These are phyloP conservation scores for Rhynchosporium secalis DNA, from an alignment of 2,329 filamentous ascomycete species.

Conservation along the genomic window DNA sequence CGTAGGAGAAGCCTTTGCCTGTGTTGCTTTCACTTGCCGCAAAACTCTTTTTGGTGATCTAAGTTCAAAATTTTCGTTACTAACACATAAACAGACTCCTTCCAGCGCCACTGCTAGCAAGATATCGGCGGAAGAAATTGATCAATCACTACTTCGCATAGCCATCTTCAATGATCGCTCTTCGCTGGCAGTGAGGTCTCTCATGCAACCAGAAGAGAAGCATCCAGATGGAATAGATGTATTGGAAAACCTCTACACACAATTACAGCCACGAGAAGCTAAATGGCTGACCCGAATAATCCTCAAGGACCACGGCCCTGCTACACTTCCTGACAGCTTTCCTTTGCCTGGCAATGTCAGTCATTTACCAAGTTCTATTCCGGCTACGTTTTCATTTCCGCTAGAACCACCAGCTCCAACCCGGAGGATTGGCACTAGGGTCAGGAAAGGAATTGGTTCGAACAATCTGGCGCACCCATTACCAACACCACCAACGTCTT, in stretches of 20 bases:
- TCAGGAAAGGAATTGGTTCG: slow-evolving; percentile 16
- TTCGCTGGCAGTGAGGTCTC: slow-evolving; percentile 56
- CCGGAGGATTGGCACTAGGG: slow-evolving; percentile 23
- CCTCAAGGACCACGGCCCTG: slow-evolving; percentile 71
- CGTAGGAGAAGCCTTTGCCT: background rate
- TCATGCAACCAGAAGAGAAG: slow-evolving; percentile 18
- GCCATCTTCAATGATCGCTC: slow-evolving; percentile 73
- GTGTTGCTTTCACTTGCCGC: background rate
- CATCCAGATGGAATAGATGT: slow-evolving; percentile 30
- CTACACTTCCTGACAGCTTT: slow-evolving; percentile 56
- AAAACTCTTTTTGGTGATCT: background rate
- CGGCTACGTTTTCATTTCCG: slow-evolving; percentile 67
- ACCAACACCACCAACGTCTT: slow-evolving; percentile 14
- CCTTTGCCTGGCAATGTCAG: slow-evolving; percentile 57
- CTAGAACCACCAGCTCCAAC: slow-evolving; percentile 49
- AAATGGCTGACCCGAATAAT: slow-evolving; percentile 87
- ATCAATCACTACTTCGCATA: slow-evolving; percentile 62
- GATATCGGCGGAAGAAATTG: slow-evolving; percentile 72
- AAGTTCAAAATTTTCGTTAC: slow-evolving; percentile 16
- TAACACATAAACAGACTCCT: slow-evolving; percentile 15
- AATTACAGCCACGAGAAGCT: slow-evolving; percentile 65
- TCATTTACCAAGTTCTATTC: slow-evolving; percentile 67
- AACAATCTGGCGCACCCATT: background rate
- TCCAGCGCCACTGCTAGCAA: slow-evolving; percentile 30
- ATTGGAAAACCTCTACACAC: slow-evolving; percentile 58